These are phyloP conservation scores for Diaporthe ampelina DNA, from an alignment of 2,329 filamentous ascomycete species.

Conservation along the genomic window DNA sequence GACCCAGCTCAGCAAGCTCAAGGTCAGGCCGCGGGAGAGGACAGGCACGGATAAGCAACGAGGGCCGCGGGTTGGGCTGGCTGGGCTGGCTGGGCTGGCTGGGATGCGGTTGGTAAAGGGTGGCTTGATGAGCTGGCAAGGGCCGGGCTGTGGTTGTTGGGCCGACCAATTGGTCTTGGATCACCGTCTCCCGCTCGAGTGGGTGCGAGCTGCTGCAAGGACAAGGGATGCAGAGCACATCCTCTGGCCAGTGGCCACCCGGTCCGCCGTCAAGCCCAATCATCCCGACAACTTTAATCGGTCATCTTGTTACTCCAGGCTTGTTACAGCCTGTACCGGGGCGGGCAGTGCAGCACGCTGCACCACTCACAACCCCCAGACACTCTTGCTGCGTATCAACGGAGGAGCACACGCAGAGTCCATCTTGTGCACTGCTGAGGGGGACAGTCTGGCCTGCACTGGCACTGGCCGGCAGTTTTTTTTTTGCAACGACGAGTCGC, in stretches of 20 bases:
- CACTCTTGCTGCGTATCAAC: background rate
- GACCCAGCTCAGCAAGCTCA: background rate
- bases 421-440: too few relatives aligned
- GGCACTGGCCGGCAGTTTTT: background rate
- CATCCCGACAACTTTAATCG: conserved; percentile 8
- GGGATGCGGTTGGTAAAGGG: conserved; percentile 48
- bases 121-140: conserved; percentile 50
- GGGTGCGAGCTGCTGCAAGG: conserved; percentile 45
- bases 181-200: conserved; percentile 43
- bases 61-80: conserved; percentile 13
- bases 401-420: too few relatives aligned
- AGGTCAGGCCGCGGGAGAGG: conserved; percentile 11
- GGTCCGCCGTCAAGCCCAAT: background rate
- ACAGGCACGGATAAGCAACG: background rate
- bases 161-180: conserved; percentile 48
- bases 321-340: conserved; percentile 12
- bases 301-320: conserved; percentile 6
- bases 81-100: conserved; percentile 43
- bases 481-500: background rate
- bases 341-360: background rate
- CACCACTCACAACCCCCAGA: background rate
- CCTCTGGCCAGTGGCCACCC: background rate
- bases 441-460: too few relatives aligned
- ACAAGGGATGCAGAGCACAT: conserved; percentile 32
- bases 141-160: conserved; percentile 47